Base-by-base conservation (phyloP, 225 moss, liverwort and hornwort species). In the Sphagnum tenellum region DNA sequence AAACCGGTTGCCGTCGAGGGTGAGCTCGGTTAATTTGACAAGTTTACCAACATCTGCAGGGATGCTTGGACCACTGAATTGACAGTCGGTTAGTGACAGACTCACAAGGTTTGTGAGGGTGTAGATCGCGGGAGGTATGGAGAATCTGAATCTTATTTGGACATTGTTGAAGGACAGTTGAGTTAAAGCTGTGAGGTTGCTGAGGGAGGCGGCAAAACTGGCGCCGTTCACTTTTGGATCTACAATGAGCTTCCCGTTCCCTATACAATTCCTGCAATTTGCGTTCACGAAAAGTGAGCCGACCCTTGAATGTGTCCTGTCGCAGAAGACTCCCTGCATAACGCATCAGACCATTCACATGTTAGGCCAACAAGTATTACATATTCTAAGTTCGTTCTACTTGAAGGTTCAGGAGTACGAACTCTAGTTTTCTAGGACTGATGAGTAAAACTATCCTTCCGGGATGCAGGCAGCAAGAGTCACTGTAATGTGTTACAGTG, bases 1-100 rank as follows among this genome's bases (percentile, higher is more conserved):
- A 69, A 75, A 72, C 12, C 69, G 48, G 14, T 79, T 79, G 59
- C 79, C 77, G 0, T 12, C 48, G 62, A 73, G 69, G 54, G 66
- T 48, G 49, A 77, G 10, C 59, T 5, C 3, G 0, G 49, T 57
- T 66, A 73, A n/a, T 2, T 54, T 50, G 12, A 29, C 51, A 5
- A 73, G 77, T n/a, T 49, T 68, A 48, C 74, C 60, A 9, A 74
- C 13, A 56, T 69, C 59, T 11, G 61, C 53, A 46, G 71, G 71
- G 63, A 79, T 75, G 63, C 75, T 53, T 10, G 29, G 29, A 29
- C 72, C 79, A 3, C 48, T 11, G 47, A 44, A 79, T 55, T 72
- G 61, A 10, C 75, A 70, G 14, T 2, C 66, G 5, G 56, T 48
- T 48, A 75, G 56, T 53, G 3, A 13, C 4, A 75, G 71, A 7